phyloP scores from a whole-genome alignment of 192 early-diverging fungal genomes.

The Backusella psychrophila region DNA sequence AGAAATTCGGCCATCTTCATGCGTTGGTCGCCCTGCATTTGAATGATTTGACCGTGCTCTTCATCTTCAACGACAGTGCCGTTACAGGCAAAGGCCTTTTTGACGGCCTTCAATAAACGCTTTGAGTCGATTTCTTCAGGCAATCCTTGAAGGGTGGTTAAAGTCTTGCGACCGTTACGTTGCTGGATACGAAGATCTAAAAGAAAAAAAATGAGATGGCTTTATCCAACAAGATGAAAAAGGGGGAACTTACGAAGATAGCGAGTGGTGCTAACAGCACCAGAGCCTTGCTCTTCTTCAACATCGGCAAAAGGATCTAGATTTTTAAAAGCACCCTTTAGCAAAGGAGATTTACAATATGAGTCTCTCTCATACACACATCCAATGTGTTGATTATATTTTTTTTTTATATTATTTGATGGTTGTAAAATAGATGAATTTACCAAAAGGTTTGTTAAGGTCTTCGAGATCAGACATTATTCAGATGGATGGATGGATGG shows the following conservation, averaged over 20 bases:
- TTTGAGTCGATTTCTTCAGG: conserved; percentile 84
- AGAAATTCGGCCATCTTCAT: conserved; percentile 80
- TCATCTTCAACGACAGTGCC: conserved; percentile 93
- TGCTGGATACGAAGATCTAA: conserved; percentile 97
- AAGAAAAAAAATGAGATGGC: no score
- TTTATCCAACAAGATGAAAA: not conserved
- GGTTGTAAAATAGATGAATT: not conserved
- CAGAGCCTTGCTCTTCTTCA: conserved; percentile 39
- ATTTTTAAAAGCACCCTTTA: not conserved
- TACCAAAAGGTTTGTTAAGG: conserved; percentile 38
- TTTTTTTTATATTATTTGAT: not conserved
- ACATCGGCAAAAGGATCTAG: conserved; percentile 51
- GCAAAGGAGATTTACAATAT: not conserved
- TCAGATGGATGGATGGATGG: conserved; percentile 17
- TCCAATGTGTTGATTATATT: not conserved
- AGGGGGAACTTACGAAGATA: conserved; percentile 45
- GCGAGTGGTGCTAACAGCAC: conserved; percentile 22
- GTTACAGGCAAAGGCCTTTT: conserved; percentile 97
- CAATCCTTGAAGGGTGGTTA: conserved; percentile 94
- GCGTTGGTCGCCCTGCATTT: conserved; percentile 96
- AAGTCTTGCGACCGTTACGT: conserved; percentile 94
- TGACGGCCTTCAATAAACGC: conserved; percentile 92
- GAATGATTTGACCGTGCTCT: conserved; percentile 88
- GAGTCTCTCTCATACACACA: conserved; percentile 9
- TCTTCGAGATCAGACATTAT: conserved; percentile 30